Base-by-base conservation (phyloP, 495 filamentous ascomycete genomes). In the Pseudevernia furfuracea region DNA sequence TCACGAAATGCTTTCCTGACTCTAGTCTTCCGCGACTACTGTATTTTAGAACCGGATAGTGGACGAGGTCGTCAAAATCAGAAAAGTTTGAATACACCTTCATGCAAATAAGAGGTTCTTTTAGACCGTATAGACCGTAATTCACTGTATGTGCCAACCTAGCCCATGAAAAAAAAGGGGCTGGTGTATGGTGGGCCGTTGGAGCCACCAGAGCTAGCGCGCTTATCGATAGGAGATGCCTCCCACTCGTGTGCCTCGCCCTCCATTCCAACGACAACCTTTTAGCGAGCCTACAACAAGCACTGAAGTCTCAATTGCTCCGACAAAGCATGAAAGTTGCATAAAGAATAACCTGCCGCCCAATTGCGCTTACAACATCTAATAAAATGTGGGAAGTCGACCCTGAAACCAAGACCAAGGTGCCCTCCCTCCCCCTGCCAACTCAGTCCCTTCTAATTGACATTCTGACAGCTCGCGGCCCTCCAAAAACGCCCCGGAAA, bases 341-440 rank as follows among this genome's bases (percentile, higher is more conserved):
- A 2, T 63, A 17, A 55, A 11, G n/a, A 21, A 49, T 14, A 21
- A 17, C 1, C 32, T 19, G 28, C 11, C 21, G 1, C 49, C 28
- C 25, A 34, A 2, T 34, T 55, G 52, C 14, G 1, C 17, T 9
- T 55, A 32, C 30, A 55, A 32, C 9, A 8, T 32, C 41, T 23
- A 17, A 30, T 28, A 60, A 43, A 25, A 64, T 64, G 62, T 97
- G 93, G 93, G 93, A 97, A 75, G 92, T 97, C 67, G 93, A 97
- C 77, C 92, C 93, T 25, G 92, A 96, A 79, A 96, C 92, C 41
- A 85, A 89, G 77, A 87, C 85, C 69, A 96, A 96, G 86, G 92
- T 96, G 79, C 59, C 73, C 17, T 8, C 37, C 23, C 14, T 12
- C 41, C 57, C 44, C 34, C 19, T 60, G 9, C 11, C 46, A 9